Evolutionary conservation across 331 rosid genomes (phyloP), one percentile per base, ranked within the genome.

Genomic region (Rosa hybrid): DNA sequence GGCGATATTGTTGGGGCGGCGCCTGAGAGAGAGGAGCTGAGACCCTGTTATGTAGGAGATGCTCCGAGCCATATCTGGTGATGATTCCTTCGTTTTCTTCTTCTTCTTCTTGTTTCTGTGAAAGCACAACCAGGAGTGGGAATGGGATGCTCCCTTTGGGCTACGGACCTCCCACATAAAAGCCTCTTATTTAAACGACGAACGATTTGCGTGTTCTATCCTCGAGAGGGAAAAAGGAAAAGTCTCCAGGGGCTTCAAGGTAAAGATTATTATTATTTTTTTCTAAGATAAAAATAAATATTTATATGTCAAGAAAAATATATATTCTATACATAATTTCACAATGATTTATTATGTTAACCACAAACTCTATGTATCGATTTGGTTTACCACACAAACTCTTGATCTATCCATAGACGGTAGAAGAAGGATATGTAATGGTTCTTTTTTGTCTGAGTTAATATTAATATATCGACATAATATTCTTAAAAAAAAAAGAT

Each of bases 1-100:
- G 81, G 94, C 93, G 76, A 90, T 82, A 77, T 88, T 92, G 1
- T 88, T 92, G 1, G 99, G 97, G 9, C 84, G 87, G 77, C 84
- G 85, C 77, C 78, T 78, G 41, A 95, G 89, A 44, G 99, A 83
- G 77, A 95, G 88, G 74, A 92, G 99, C 90, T 93, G 98, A 49
- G 96, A 68, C 14, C 90, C 94, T 1, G 96, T 90, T 0, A 95
- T 71, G 88, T 89, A 94, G 45, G 98, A 88, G 77, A 94, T 84
- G 54, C 77, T 86, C n/a, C 91, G 87, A 72, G 97, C 86, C 98
- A 92, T 92, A 17, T 12, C 68, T 23, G 12, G 8, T 63, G 71
- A 41, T 34, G 71, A 41, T 34, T 67, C 13, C 74, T 48, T 71
- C 23, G 20, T 8, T 27, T 1, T 57, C 8, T 8, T 57, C 45